Conservation (phyloP, 306 rosid genomes). For the Abrus precatorius region DNA sequence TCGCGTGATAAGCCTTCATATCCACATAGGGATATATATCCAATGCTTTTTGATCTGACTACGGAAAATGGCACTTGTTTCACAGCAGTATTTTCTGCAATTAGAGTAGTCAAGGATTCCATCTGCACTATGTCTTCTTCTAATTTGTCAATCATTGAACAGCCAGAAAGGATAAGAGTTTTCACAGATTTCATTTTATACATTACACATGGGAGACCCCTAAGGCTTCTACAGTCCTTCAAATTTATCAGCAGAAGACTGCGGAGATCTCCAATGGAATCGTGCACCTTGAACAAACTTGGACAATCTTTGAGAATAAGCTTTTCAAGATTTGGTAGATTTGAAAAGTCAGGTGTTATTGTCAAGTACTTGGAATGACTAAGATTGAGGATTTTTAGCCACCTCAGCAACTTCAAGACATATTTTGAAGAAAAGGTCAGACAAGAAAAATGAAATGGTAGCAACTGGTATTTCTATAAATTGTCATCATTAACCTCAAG, state of each 20-base stretch:
- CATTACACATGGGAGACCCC: background rate
- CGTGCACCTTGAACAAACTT: constrained; percentile 42
- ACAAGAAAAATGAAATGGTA: background rate
- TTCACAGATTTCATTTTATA: constrained; percentile 50
- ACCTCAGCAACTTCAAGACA: constrained; percentile 17
- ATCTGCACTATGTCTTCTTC: background rate
- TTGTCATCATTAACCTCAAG: background rate
- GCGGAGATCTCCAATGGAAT: constrained; percentile 43
- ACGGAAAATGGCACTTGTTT: background rate
- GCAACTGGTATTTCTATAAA: background rate
- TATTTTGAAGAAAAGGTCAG: background rate
- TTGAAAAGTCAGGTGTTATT: constrained; percentile 52
- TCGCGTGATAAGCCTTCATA: no score
- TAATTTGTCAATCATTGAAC: no score
- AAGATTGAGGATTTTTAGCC: constrained; percentile 52
- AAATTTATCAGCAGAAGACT: background rate
- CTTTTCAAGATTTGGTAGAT: constrained; percentile 49
- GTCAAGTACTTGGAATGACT: constrained; percentile 37
- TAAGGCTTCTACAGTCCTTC: constrained; percentile 34
- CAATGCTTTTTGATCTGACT: no score
- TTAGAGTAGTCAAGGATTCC: constrained; percentile 54
- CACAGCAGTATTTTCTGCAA: constrained; percentile 48
- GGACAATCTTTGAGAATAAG: constrained; percentile 43
- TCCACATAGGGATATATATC: no score
- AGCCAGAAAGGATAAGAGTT: constrained; percentile 40